A percentile compares a stretch with the other conserved stretches of the same genome.
These are phyloP conservation scores for Paracoccidioides brasiliensis DNA, from an alignment of 2,329 filamentous ascomycete species.

Conservation along the genomic window DNA sequence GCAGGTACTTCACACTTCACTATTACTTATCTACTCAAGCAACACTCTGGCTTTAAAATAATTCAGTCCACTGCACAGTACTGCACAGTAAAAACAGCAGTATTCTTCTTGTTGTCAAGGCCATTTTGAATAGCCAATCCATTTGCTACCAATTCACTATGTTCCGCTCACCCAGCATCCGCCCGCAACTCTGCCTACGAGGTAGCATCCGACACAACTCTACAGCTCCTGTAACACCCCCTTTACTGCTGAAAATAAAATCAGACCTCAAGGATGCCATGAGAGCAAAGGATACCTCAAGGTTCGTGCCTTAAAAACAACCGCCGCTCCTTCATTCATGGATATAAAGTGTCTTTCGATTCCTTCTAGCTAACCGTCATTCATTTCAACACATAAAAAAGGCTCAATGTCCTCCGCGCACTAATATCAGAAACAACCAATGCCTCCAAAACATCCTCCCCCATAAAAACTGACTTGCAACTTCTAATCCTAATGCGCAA, in stretches of 20 bases:
- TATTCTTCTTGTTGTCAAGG: neutral
- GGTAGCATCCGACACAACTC: constrained; percentile 26
- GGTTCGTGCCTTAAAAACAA: constrained; percentile 18
- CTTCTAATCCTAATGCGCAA: constrained; percentile 36
- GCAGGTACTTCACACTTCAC: constrained; percentile 3
- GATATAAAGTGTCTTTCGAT: neutral
- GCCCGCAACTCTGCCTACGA: constrained; percentile 12
- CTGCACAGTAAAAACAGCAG: neutral
- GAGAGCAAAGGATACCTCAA: constrained; percentile 35
- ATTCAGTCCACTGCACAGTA: neutral
- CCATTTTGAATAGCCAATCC: too few species aligned
- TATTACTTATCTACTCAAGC: neutral
- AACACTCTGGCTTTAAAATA: neutral
- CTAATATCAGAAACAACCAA: constrained; percentile 39
- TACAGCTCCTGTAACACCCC: constrained; percentile 25
- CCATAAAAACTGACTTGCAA: constrained; percentile 35
- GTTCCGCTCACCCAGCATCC: constrained; percentile 21
- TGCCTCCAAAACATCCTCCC: constrained; percentile 32
- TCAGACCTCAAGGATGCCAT: constrained; percentile 37
- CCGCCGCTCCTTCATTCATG: neutral
- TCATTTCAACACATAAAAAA: constrained; percentile 10
- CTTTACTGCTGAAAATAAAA: constrained; percentile 33
- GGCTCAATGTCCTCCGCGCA: constrained; percentile 36
- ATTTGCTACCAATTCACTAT: constrained; percentile 12
- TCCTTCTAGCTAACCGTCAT: too few species aligned